Evolutionary conservation across 1,284 basidiomycete genomes (phyloP).

Genomic region (Pseudozyma pruni): DNA sequence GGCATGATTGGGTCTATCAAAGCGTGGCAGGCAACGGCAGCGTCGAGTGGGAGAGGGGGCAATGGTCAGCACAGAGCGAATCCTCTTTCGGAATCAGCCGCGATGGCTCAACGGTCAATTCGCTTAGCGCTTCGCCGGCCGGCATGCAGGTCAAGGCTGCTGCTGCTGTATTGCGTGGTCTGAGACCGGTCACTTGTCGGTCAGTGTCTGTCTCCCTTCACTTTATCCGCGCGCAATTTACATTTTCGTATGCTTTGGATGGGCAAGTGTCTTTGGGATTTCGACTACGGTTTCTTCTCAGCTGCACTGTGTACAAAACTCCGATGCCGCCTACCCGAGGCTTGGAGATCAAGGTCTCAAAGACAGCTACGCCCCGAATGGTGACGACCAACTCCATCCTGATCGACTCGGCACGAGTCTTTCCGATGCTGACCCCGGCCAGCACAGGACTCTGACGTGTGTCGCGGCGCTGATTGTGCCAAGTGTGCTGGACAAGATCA

Average conservation of each 20-base stretch:
- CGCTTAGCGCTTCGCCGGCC: neutral
- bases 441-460: neutral
- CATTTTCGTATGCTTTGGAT: too few species aligned
- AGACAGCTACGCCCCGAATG: neutral
- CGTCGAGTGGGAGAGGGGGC: too few species aligned
- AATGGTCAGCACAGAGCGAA: neutral
- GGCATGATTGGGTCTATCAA: too few species aligned
- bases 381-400: neutral
- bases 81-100: slow-evolving; percentile 2
- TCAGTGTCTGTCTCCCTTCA: too few species aligned
- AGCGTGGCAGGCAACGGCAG: too few species aligned
- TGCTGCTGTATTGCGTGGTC: too few species aligned
- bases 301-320: too few species aligned
- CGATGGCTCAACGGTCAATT: slow-evolving; percentile 7
- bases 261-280: neutral
- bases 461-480: neutral
- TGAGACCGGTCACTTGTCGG: neutral
- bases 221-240: too few species aligned
- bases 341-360: neutral
- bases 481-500: neutral
- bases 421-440: neutral
- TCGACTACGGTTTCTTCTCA: neutral
- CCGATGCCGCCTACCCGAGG: neutral
- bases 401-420: slow-evolving; percentile 1
- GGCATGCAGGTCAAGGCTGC: neutral